Evolutionary conservation across 768 basidiomycete genomes (phyloP).

Genomic region (Macrolepiota dolichaula): DNA sequence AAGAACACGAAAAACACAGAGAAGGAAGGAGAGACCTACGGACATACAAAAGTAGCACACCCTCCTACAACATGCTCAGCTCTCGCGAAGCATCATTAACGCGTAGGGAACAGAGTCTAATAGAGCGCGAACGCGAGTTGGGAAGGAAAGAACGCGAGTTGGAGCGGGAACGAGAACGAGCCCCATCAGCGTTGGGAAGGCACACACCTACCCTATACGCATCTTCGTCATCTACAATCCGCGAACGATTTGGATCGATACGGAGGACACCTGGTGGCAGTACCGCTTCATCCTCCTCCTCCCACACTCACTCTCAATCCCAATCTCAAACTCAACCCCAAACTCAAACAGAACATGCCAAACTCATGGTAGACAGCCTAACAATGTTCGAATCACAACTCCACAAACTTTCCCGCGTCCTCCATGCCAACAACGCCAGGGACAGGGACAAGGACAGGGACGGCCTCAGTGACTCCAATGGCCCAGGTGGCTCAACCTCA

Average conservation of each 20-base stretch:
- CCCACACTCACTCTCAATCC: background rate
- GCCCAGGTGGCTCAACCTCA: no score
- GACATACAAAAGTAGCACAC: constrained; percentile 32
- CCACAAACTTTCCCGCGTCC: constrained; percentile 42
- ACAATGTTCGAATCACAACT: constrained; percentile 68
- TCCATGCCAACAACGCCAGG: constrained; percentile 4
- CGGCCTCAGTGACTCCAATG: no score
- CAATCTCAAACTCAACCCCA: constrained; percentile 11
- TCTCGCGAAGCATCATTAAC: constrained; percentile 17
- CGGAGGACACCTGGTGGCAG: constrained; percentile 18
- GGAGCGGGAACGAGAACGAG: constrained; percentile 12
- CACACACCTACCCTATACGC: constrained; percentile 18
- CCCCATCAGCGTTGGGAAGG: constrained; percentile 21
- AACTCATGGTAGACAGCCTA: constrained; percentile 69
- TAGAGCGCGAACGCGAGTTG: constrained; percentile 9
- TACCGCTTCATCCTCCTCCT: background rate
- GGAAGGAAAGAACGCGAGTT: constrained; percentile 16
- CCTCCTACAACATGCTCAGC: constrained; percentile 26
- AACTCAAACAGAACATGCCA: constrained; percentile 52
- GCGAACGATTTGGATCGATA: constrained; percentile 23
- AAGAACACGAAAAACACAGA: background rate
- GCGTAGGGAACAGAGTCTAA: constrained; percentile 11
- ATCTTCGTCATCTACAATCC: constrained; percentile 17
- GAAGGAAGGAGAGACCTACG: constrained; percentile 21
- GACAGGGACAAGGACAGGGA: no score